These are phyloP conservation scores for Besnoitia besnoiti DNA, from an alignment of 169 alveolate species.

Conservation along the genomic window DNA sequence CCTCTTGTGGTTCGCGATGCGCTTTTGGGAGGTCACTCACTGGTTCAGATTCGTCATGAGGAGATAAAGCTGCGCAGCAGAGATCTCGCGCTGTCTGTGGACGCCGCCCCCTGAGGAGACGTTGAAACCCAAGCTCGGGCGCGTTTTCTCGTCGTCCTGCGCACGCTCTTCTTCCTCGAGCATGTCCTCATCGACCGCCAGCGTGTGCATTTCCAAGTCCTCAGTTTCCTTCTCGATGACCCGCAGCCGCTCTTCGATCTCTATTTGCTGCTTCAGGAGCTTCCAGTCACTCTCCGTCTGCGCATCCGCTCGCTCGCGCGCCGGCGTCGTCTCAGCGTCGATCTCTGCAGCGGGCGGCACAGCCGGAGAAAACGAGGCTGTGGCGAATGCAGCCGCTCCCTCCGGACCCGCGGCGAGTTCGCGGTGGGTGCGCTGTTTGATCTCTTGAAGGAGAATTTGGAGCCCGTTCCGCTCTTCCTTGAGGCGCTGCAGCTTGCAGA, in stretches of 20 bases:
- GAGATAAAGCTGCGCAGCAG: slow-evolving; percentile 74
- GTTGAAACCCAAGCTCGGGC: background rate
- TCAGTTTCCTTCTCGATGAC: background rate
- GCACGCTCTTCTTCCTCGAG: background rate
- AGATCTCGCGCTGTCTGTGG: slow-evolving; percentile 56
- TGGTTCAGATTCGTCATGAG: slow-evolving; percentile 72
- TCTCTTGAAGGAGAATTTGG: background rate
- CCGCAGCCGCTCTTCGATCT: background rate
- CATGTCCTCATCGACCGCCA: background rate
- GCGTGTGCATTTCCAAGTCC: background rate
- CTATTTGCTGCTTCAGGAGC: background rate
- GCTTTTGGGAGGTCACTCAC: slow-evolving; percentile 26
- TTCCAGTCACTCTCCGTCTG: no score
- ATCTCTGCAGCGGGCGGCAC: background rate
- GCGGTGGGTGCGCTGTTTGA: slow-evolving; percentile 40
- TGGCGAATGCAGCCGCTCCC: background rate
- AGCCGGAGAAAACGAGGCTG: background rate
- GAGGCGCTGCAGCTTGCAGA: background rate
- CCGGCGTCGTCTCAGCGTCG: no score
- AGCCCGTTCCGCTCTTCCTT: slow-evolving; percentile 24
- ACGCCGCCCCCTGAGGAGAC: slow-evolving; percentile 21
- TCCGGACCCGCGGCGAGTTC: background rate
- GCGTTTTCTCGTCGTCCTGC: no score
- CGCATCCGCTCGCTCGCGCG: no score
- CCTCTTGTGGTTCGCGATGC: background rate